Percentiles rank a stretch among this genome's conserved stretches.
Conservation (phyloP, 768 basidiomycete species). For the Trametes sanguinea region DNA sequence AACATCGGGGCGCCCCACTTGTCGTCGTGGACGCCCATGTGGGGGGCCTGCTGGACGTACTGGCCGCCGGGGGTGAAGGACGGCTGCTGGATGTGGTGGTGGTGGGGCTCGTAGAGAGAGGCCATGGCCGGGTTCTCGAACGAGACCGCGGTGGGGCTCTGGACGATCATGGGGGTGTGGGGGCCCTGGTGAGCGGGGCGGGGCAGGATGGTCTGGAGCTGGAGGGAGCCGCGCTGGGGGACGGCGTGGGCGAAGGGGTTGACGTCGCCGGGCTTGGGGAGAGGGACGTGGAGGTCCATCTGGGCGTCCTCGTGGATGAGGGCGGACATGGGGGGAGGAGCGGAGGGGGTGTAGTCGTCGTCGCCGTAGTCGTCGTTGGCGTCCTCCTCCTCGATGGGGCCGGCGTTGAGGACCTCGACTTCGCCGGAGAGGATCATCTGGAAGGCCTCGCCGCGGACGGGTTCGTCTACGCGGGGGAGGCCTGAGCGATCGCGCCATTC, state of each 20-base stretch:
- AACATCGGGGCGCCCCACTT: conserved; percentile 37
- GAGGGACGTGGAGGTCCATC: conserved; percentile 30
- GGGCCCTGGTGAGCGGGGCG: conserved; percentile 24
- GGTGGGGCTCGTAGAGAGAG: conserved; percentile 43
- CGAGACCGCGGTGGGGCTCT: conserved; percentile 43
- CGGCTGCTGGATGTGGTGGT: conserved; percentile 32
- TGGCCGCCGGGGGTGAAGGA: conserved; percentile 25
- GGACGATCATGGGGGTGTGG: conserved; percentile 48
- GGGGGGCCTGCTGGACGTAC: conserved; percentile 16
- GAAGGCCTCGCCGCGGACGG: conserved; percentile 71
- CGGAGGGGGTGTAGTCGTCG: conserved; percentile 37
- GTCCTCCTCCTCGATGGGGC: conserved; percentile 55
- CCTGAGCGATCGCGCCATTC: conserved; percentile 85
- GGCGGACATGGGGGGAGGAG: conserved; percentile 26
- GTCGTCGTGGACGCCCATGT: conserved; percentile 27
- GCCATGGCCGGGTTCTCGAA: conserved; percentile 58
- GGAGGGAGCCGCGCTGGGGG: conserved; percentile 25
- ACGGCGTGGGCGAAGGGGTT: conserved; percentile 42
- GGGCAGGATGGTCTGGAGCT: conserved; percentile 38
- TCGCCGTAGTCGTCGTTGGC: conserved; percentile 53
- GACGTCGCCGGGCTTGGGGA: conserved; percentile 38
- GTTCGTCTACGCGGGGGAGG: conserved; percentile 72
- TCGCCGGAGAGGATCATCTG: conserved; percentile 69
- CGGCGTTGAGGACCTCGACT: conserved; percentile 58
- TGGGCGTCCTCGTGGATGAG: conserved; percentile 25